Evolutionary conservation across 257 asterid species (phyloP), one percentile per base, ranked within the genome.

Genomic region (Penstemon eatonii): DNA sequence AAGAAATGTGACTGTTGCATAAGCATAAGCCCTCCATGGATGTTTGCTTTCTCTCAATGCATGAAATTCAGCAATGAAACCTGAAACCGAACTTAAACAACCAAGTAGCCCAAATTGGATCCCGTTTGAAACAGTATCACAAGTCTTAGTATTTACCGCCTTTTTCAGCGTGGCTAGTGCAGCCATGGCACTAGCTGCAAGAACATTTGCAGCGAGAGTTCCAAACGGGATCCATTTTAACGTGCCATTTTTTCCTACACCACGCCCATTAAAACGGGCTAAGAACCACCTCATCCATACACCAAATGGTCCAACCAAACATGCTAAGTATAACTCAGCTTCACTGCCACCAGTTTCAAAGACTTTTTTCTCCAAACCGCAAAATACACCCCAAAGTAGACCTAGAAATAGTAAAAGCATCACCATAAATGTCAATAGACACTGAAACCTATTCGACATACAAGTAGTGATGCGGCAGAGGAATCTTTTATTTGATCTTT

Each of bases 161-260:
- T 79, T 84, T 78, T 85, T 89, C 3, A 87, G 68, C 5, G 84
- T 77, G 75, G 95, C 91, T n/a, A 94, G 68, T 11, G 90, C 90
- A 66, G 96, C 99, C 99, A 94, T 94, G n/a, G 76, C 18, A 73
- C 85, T 84, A 69, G 97, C 93, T 63, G 99, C 99, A 65, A 80
- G 72, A 57, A 89, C 86, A 76, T 94, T 91, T 41, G 99, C 97
- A 61, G 86, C 85, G 56, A 94, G 89, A 66, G 99, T 91, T 53
- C 99, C 97, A 6, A 94, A 83, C 1, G 97, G 99, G 6, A 91
- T 51, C 99, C 97, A 94, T 84, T 81, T 91, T 15, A 86, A 36
- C 43, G 4, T 4, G 56, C 78, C 75, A 15, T 70, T 68, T 78
- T 75, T 78, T 13, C 97, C 97, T 19, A 90, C 15, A 25, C 96